Evolutionary conservation across 768 basidiomycete genomes (phyloP).

Genomic region (Mycena epipterygia): DNA sequence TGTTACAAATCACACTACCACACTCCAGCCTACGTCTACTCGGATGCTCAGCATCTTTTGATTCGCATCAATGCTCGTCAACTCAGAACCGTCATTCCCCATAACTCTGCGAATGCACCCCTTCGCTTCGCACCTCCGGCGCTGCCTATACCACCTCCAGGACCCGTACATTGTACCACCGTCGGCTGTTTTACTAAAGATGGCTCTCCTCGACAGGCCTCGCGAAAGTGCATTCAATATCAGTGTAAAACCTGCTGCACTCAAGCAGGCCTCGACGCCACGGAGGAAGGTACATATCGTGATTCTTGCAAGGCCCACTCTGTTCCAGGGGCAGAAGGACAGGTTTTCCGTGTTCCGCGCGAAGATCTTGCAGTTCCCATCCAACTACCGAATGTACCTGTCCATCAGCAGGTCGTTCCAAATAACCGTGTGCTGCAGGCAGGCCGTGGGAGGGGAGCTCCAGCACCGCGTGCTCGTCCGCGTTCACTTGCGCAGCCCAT

Average conservation of each 20-base stretch:
- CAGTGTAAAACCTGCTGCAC: constrained; percentile 1
- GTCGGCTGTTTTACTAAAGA: neutral
- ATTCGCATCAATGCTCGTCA: neutral
- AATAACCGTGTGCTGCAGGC: too few species aligned
- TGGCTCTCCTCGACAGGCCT: neutral
- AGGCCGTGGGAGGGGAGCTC: too few species aligned
- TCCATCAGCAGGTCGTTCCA: too few species aligned
- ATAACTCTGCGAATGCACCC: too few species aligned
- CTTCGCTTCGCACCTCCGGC: neutral
- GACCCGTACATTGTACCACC: neutral
- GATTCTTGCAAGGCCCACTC: neutral
- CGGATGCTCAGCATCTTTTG: constrained; percentile 1
- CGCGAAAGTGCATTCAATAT: neutral
- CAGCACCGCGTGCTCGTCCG: too few species aligned
- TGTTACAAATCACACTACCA: constrained; percentile 1
- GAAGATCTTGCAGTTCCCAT: too few species aligned
- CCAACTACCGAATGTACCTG: too few species aligned
- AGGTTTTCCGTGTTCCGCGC: too few species aligned
- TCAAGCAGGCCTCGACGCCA: neutral
- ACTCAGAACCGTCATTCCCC: too few species aligned
- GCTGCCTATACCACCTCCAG: neutral
- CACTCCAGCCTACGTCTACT: neutral
- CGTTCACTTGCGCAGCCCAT: neutral
- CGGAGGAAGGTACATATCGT: neutral
- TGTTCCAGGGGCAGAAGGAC: too few species aligned